Percentiles rank a stretch among this genome's conserved stretches.
Conservation (phyloP, 2,329 filamentous ascomycete genomes). For the Aspergillus fijiensis region DNA sequence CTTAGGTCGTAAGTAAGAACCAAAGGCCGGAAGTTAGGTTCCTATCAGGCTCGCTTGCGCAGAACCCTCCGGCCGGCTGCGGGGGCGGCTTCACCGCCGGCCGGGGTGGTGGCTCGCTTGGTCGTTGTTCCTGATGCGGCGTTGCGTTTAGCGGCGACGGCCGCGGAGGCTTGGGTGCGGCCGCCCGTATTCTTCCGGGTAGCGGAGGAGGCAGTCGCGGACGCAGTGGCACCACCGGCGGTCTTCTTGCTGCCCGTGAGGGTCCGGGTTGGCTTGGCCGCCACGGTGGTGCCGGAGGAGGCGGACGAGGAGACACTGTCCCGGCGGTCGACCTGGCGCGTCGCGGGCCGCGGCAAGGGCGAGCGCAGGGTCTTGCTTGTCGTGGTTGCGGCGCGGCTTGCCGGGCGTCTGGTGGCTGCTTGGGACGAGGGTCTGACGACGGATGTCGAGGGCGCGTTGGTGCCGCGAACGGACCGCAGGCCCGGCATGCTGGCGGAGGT, state of each 20-base stretch:
- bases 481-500: constrained; percentile 22
- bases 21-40: not conserved
- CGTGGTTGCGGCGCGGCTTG: constrained; percentile 30
- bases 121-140: constrained; percentile 27
- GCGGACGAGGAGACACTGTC: constrained; percentile 39
- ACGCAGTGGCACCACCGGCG: constrained; percentile 18
- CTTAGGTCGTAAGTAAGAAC: not conserved
- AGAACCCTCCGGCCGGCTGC: constrained; percentile 39
- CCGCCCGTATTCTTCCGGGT: constrained; percentile 32
- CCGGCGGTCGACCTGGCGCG: constrained; percentile 41
- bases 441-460: constrained; percentile 25
- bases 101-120: constrained; percentile 35
- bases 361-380: constrained; percentile 26
- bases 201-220: constrained; percentile 23
- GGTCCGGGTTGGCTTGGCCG: constrained; percentile 29
- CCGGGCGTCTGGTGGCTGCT: constrained; percentile 26
- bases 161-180: constrained; percentile 31
- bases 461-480: constrained; percentile 25
- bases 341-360: constrained; percentile 37
- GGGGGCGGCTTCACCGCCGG: constrained; percentile 30
- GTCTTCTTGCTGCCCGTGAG: constrained; percentile 32
- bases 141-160: constrained; percentile 37
- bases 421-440: constrained; percentile 30
- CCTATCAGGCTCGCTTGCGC: constrained; percentile 39
- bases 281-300: constrained; percentile 41